Evolutionary conservation across 73 alveolate genomes (phyloP), one percentile per base, ranked within the genome.

Genomic region (Halteria grandinella): DNA sequence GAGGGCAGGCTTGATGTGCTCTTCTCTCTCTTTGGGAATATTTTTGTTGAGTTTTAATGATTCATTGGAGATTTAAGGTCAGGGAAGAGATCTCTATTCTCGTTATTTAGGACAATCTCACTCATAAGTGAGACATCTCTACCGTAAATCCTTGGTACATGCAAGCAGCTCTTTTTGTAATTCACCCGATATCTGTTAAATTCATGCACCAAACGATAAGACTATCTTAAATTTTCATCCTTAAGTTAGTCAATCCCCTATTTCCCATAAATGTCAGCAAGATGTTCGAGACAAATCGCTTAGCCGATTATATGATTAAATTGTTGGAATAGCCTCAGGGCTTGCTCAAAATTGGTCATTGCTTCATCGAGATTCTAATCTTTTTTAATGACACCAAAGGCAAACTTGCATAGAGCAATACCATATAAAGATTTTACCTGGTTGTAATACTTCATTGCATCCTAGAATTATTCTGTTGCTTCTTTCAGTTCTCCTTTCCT

Each of bases 231-330:
- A 21, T 37, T 58, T 12, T 73, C 85, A 36, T 5, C 21, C 48
- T 64, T 54, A 1, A 10, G 59, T 7, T 25, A 8, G 12, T 48
- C 12, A 48, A 7, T 11, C 34, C 78, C 49, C 5, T 11, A 21
- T 17, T 45, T 51, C 43, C 1, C 15, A 10, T 18, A 17, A 40
- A 55, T 18, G 11, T 25, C 15, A 5, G 64, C 18, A 8, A 73
- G 64, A 7, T 53, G 33, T 18, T 49, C 17, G 27, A 54, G 75
- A 33, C 85, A 73, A 0, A 37, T 15, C 1, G 85, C 85, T 40
- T 54, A 21, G 23, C 85, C 85, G 15, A 73, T 49, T 4, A 73
- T 52, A 54, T 73, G 85, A 24, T 73, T 73, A 17, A 73, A 15
- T 1, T 52, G 55, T 25, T 31, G 0, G 51, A 48, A 73, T 2